A percentile compares a stretch with the other conserved stretches of the same genome.
These are phyloP conservation scores for Scytalidium sp. DNA, from an alignment of 2,329 filamentous ascomycete genomes.

Conservation along the genomic window DNA sequence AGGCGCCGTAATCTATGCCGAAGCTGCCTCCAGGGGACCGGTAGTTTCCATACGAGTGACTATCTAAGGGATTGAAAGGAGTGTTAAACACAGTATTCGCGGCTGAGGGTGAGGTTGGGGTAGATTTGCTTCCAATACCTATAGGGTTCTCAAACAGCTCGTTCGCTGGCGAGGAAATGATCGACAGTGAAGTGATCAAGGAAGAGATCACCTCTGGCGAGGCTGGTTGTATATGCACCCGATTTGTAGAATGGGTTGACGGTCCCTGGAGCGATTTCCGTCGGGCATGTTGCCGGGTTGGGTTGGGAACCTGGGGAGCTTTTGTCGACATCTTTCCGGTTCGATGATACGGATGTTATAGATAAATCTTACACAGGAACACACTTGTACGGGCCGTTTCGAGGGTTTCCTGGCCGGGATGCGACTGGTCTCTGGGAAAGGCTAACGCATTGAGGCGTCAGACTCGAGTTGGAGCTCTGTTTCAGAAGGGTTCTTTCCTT, in stretches of 20 bases:
- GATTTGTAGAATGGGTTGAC: conserved; percentile 22
- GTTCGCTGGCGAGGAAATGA: conserved; percentile 65
- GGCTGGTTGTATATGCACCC: conserved; percentile 28
- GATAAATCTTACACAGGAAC: not conserved
- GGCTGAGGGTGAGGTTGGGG: conserved; percentile 36
- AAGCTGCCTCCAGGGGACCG: conserved; percentile 43
- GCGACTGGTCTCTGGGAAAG: not conserved
- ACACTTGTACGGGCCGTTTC: not conserved
- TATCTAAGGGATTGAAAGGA: conserved; percentile 14
- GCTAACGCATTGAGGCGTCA: not conserved
- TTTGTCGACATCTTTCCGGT: not conserved
- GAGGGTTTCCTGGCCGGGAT: not conserved
- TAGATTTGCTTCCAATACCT: conserved; percentile 12
- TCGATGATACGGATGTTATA: not conserved
- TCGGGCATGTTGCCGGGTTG: conserved; percentile 23
- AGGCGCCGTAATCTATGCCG: conserved; percentile 72
- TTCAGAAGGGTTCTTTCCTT: not conserved
- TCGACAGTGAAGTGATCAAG: conserved; percentile 67
- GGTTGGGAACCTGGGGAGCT: conserved; percentile 23
- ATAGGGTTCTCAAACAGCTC: conserved; percentile 63
- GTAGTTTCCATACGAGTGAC: conserved; percentile 12
- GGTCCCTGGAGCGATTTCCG: conserved; percentile 26
- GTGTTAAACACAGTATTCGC: conserved; percentile 22
- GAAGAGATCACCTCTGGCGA: conserved; percentile 68
- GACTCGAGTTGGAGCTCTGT: not conserved